Base-by-base conservation (phyloP, 495 filamentous ascomycete species). In the Pseudotulostoma volvatum region DNA sequence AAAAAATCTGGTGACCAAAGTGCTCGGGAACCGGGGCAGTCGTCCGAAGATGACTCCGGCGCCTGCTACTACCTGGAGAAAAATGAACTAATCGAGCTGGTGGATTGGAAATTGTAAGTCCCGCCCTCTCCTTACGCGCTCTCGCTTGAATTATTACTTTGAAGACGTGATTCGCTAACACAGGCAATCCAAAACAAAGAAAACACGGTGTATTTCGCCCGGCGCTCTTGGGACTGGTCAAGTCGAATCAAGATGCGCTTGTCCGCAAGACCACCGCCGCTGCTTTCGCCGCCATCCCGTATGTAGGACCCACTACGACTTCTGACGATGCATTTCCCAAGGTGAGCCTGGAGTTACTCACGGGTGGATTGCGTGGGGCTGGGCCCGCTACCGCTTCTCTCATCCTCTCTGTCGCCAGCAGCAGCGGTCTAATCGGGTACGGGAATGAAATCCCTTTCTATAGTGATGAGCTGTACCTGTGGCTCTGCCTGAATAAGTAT, bases 71-170 rank as follows among this genome's bases (percentile, higher is more conserved):
- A n/a, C 39, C 18, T 63, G 7, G 46, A 39, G 9, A 60, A 59
- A 15, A 53, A 55, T 0, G 61, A 64, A 20, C 17, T 62, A 19
- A 33, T 55, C 31, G 39, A 31, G 21, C 41, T 84, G n/a, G 70
- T 84, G 36, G 72, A 80, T 39, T 87, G 81, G 81, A 87, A 85
- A 58, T 55, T 81, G 79, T 84, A 65, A 50, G 76, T 66, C n/a
- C 19, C 5, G 9, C 31, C n/a, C 31, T 37, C 16, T n/a, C n/a
- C n/a, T n/a, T n/a, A n/a, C n/a, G n/a, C n/a, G n/a, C n/a, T n/a
- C n/a, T n/a, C n/a, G n/a, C n/a, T n/a, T n/a, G n/a, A n/a, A n/a
- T n/a, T n/a, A n/a, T 35, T 13, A 17, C 9, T 44, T 37, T 31
- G 40, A 40, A 36, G 18, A 7, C 7, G 13, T 11, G 1, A 37